Percentiles rank a stretch among this genome's conserved stretches.
Conservation (phyloP, 2,329 filamentous ascomycete species). For the Cladosporium cucumerinum region DNA sequence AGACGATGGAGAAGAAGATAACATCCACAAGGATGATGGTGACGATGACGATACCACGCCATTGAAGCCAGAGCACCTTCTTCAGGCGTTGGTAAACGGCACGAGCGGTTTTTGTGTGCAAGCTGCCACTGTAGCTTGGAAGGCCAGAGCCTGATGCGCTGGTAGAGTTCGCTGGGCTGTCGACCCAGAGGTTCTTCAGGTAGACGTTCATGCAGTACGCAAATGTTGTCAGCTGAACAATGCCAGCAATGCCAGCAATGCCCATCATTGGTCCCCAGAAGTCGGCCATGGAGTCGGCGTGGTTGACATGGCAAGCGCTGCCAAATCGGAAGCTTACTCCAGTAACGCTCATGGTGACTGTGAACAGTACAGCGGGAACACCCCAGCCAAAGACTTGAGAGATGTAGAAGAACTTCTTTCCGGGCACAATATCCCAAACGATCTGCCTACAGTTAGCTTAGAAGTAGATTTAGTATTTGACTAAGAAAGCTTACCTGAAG, state of each 20-base stretch:
- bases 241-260: constrained; percentile 70
- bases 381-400: constrained; percentile 81
- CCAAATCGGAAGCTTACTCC: constrained; percentile 95
- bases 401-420: constrained; percentile 82
- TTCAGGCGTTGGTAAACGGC: constrained; percentile 85
- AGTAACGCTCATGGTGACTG: constrained; percentile 74
- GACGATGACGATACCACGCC: constrained; percentile 88
- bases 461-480: no score
- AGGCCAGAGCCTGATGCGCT: constrained; percentile 61
- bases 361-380: constrained; percentile 71
- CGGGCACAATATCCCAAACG: constrained; percentile 92
- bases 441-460: no score
- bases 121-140: constrained; percentile 71
- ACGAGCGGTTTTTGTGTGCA: constrained; percentile 75
- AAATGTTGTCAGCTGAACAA: constrained; percentile 79
- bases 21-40: constrained; percentile 87
- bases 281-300: constrained; percentile 73
- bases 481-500: no score
- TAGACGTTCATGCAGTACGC: constrained; percentile 94
- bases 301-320: constrained; percentile 89
- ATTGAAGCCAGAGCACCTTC: constrained; percentile 85
- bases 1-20: constrained; percentile 88
- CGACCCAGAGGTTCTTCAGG: constrained; percentile 70
- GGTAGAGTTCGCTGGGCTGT: constrained; percentile 63
- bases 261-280: constrained; percentile 88